These are phyloP conservation scores for Penicillium decumbens DNA, from an alignment of 2,329 filamentous ascomycete genomes.

Conservation along the genomic window DNA sequence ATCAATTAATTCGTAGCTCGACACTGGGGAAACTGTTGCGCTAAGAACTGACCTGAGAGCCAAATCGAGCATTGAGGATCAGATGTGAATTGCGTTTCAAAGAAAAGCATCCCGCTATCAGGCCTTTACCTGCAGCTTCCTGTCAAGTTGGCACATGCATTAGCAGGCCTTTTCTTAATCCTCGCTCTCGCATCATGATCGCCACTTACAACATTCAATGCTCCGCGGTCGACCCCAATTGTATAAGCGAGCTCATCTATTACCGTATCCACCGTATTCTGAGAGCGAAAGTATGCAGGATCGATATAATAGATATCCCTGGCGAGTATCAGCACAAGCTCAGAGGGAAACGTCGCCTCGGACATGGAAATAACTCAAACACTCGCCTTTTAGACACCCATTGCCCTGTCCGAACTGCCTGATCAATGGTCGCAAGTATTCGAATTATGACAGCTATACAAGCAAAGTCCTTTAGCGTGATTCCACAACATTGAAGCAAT, in stretches of 20 bases:
- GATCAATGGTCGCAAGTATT: slow-evolving; percentile 53
- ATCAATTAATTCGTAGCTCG: background rate
- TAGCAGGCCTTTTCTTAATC: background rate
- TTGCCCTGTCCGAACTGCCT: slow-evolving; percentile 46
- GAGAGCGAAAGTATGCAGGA: slow-evolving; percentile 55
- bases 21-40: background rate
- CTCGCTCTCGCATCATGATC: background rate
- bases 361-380: background rate
- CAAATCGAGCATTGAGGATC: slow-evolving; percentile 38
- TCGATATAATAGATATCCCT: slow-evolving; percentile 63
- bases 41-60: slow-evolving; percentile 25
- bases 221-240: slow-evolving; percentile 51
- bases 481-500: background rate
- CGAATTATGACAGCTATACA: slow-evolving; percentile 50
- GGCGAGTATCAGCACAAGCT: background rate
- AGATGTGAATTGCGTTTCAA: slow-evolving; percentile 21
- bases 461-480: background rate
- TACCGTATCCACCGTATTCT: slow-evolving; percentile 54
- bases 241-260: slow-evolving; percentile 60
- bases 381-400: slow-evolving; percentile 55
- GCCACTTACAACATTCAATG: slow-evolving; percentile 54
- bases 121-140: slow-evolving; percentile 44
- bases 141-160: slow-evolving; percentile 15
- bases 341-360: background rate
- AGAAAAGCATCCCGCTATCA: slow-evolving; percentile 36